These are phyloP conservation scores for Tylopilus sp. DNA, from an alignment of 768 basidiomycete species.

Conservation along the genomic window DNA sequence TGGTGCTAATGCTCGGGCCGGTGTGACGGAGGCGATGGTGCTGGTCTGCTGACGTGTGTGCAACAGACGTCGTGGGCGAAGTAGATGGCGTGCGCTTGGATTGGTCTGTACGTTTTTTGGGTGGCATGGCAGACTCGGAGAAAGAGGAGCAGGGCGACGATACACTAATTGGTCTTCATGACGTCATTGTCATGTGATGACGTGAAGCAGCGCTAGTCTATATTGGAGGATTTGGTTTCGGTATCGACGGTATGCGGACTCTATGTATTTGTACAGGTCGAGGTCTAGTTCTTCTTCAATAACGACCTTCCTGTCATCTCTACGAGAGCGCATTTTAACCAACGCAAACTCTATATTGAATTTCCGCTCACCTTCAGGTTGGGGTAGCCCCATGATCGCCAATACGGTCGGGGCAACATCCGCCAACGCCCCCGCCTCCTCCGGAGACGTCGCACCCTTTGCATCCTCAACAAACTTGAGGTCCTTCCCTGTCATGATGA, in stretches of 20 bases:
- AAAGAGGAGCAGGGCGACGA: background rate
- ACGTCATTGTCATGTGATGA: conserved; percentile 22
- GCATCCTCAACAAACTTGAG: conserved; percentile 52
- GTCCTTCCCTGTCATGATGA: conserved; percentile 76
- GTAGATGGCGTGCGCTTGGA: conserved; percentile 3
- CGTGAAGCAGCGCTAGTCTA: background rate
- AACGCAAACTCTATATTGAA: background rate
- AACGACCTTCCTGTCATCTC: conserved; percentile 31
- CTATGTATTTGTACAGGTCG: conserved; percentile 9
- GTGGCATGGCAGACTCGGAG: conserved; percentile 9
- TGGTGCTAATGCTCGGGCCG: conserved; percentile 15
- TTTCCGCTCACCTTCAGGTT: conserved; percentile 58
- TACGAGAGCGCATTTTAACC: conserved; percentile 7
- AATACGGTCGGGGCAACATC: conserved; percentile 91
- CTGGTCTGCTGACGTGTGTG: conserved; percentile 5
- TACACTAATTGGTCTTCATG: background rate
- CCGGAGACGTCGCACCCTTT: conserved; percentile 42
- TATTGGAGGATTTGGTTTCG: background rate
- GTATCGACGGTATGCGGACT: background rate
- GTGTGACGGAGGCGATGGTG: conserved; percentile 17
- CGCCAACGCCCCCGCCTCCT: conserved; percentile 74
- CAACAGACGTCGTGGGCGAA: conserved; percentile 10
- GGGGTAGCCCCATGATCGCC: conserved; percentile 66
- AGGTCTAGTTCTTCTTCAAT: conserved; percentile 27
- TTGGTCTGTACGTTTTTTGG: conserved; percentile 16